These are phyloP conservation scores for Dactylis glomerata DNA, from an alignment of 176 grass and related monocot genomes.

Conservation along the genomic window DNA sequence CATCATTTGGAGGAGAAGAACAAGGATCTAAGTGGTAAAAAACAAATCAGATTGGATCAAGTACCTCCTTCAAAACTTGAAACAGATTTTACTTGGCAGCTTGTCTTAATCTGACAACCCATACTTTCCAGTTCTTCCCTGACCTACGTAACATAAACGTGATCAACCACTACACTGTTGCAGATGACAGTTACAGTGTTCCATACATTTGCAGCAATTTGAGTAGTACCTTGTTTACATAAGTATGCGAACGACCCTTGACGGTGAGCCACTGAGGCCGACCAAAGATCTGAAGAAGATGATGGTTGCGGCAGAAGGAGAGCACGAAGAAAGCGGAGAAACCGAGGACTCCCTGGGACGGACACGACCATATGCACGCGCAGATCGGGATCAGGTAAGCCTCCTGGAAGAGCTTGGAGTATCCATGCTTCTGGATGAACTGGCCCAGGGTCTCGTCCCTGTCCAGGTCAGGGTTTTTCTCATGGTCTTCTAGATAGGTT, in stretches of 20 bases:
- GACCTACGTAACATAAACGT: conserved; percentile 31
- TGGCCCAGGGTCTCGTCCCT: conserved; percentile 68
- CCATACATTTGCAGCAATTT: background rate
- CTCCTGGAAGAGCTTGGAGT: conserved; percentile 73
- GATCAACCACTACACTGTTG: background rate
- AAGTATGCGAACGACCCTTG: conserved; percentile 66
- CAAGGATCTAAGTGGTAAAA: background rate
- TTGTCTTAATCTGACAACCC: conserved; percentile 67
- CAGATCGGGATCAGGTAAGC: conserved; percentile 81
- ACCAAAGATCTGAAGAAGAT: conserved; percentile 89
- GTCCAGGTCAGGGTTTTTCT: conserved; percentile 66
- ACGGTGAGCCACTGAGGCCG: conserved; percentile 90
- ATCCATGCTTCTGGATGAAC: conserved; percentile 68
- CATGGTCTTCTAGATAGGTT: conserved; percentile 67
- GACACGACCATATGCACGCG: conserved; percentile 83
- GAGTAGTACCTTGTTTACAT: conserved; percentile 50
- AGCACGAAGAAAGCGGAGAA: conserved; percentile 93
- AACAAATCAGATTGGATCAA: background rate
- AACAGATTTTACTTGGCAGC: conserved; percentile 54
- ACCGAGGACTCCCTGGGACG: conserved; percentile 61
- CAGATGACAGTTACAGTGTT: background rate
- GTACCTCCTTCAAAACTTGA: conserved; percentile 53
- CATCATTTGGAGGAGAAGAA: background rate
- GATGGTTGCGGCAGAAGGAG: conserved; percentile 83
- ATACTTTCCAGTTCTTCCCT: conserved; percentile 67